Evolutionary conservation across 2,329 filamentous ascomycete genomes (phyloP), one percentile per base, ranked within the genome.

Genomic region (Aspergillus aculeatus): DNA sequence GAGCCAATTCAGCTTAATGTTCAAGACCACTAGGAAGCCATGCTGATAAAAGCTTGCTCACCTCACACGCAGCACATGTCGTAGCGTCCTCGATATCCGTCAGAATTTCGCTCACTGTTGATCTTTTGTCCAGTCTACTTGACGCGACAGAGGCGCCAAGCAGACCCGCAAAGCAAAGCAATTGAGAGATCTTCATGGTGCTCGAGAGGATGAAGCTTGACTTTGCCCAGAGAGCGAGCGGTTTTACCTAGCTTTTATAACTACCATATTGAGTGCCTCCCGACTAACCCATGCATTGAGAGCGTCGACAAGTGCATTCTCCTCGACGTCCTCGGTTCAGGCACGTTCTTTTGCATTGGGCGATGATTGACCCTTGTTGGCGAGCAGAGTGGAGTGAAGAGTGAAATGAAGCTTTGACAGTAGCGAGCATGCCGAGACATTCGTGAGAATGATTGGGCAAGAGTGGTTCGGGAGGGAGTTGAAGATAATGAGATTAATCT

Each of bases 61-160:
- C 69, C 67, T 72, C 66, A 54, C 72, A 74, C 19, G 64, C 70
- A 14, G 66, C 56, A 53, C 72, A 75, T 41, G 63, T 66, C 5
- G 63, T 57, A 19, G 65, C 66, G 64, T 72, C 60, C 51, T 73
- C 67, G 26, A 73, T 69, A 58, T 69, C 69, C 2, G 61, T 64
- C 54, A 69, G 53, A 24, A 73, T 71, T 7, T 68, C 66, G 44
- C 59, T 57, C 10, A 64, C 59, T 12, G 61, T 66, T 47, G 31
- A 60, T 50, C 59, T 64, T 24, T 60, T 65, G 11, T 47, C 49
- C 14, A 66, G 53, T 6, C 56, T 41, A 12, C 50, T 54, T 9
- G 19, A 57, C 2, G 59, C 57, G 41, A 61, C 24, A 11, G 59
- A 58, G 19, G 35, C 51, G 35, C 64, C 59, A 16, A 64, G 23